phyloP scores from a whole-genome alignment of 2,329 filamentous ascomycete genomes.

The Cladosporium cucumerinum region DNA sequence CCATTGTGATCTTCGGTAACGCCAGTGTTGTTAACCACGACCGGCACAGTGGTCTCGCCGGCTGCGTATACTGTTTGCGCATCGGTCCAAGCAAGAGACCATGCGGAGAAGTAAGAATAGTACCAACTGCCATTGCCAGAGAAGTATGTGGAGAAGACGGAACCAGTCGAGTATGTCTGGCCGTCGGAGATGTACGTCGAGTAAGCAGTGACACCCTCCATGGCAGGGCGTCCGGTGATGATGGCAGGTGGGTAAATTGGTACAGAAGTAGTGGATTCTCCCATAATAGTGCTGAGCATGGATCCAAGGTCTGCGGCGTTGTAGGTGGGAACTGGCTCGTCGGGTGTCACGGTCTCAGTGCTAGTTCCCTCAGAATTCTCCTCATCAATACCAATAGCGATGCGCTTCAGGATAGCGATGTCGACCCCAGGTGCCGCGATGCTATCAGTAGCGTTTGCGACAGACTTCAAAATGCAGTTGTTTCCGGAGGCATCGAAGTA shows the following conservation, averaged over 20 bases:
- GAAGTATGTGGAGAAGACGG: constrained; percentile 29
- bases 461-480: constrained; percentile 35
- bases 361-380: constrained; percentile 23
- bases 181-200: constrained; percentile 32
- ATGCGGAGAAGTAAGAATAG: constrained; percentile 30
- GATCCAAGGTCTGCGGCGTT: constrained; percentile 27
- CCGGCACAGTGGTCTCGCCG: constrained; percentile 22
- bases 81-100: constrained; percentile 28
- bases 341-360: constrained; percentile 26
- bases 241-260: constrained; percentile 25
- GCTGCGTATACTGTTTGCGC: constrained; percentile 29
- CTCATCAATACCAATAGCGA: constrained; percentile 28
- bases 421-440: constrained; percentile 28
- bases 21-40: constrained; percentile 21
- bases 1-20: constrained; percentile 17
- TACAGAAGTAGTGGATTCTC: constrained; percentile 30
- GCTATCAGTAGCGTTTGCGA: constrained; percentile 22
- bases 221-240: constrained; percentile 23
- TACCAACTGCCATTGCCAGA: constrained; percentile 30
- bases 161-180: constrained; percentile 31
- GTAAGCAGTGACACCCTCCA: constrained; percentile 23
- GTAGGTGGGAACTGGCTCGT: constrained; percentile 19
- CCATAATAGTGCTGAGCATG: constrained; percentile 26
- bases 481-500: constrained; percentile 29
- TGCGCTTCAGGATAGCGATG: constrained; percentile 30